A percentile compares a stretch with the other conserved stretches of the same genome.
Conservation (phyloP, 208 protist species). For the Phytomonas sp. region DNA sequence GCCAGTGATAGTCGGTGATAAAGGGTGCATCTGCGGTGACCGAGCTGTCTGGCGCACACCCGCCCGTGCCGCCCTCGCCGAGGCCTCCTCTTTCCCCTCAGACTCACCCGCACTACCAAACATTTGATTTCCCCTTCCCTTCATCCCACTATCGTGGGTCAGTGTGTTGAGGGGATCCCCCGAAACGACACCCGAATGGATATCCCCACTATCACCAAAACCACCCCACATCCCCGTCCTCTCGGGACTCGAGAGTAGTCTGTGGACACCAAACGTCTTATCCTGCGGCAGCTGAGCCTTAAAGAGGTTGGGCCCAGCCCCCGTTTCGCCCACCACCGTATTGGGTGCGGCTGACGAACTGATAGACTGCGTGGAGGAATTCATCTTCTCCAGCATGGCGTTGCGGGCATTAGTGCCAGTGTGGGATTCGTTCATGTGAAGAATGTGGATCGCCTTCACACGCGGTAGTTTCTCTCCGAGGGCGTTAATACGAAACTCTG, state of each 20-base stretch:
- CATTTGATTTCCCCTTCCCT: background rate
- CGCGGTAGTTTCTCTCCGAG: slow-evolving; percentile 49
- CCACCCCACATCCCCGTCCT: too few species aligned
- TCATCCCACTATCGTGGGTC: background rate
- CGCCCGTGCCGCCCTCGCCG: too few species aligned
- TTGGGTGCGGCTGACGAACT: too few species aligned
- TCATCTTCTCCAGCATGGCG: background rate
- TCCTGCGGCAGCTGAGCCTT: too few species aligned
- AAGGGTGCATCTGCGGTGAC: background rate
- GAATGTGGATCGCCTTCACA: slow-evolving; percentile 10
- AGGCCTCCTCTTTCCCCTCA: background rate
- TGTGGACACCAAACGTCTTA: too few species aligned
- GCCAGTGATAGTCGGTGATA: background rate
- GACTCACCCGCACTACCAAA: background rate
- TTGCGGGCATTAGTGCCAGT: slow-evolving; percentile 6
- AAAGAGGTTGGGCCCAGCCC: too few species aligned
- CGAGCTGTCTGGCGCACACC: background rate
- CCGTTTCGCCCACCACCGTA: too few species aligned
- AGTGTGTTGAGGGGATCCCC: background rate
- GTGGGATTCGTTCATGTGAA: background rate
- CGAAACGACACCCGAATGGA: too few species aligned
- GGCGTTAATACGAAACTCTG: slow-evolving; percentile 51
- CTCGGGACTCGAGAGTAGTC: too few species aligned
- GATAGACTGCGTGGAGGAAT: too few species aligned
- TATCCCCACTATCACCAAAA: too few species aligned